Evolutionary conservation across 1,139 yeast species (phyloP).

Genomic region (Candida mesenterica): DNA sequence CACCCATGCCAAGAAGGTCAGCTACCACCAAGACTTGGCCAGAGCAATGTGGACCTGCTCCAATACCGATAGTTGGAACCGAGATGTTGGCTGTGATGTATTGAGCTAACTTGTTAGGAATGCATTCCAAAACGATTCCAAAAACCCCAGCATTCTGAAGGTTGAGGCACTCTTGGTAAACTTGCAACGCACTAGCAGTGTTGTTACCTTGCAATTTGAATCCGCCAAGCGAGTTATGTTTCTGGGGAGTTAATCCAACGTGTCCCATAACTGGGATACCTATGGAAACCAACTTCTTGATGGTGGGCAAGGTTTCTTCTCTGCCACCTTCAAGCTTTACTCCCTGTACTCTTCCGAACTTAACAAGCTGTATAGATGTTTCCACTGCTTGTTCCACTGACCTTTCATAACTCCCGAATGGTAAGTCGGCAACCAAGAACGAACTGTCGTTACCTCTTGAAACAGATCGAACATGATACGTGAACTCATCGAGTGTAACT

Average conservation of each 20-base stretch:
- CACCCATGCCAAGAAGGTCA: constrained; percentile 76
- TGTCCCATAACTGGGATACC: constrained; percentile 95
- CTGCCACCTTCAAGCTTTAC: constrained; percentile 86
- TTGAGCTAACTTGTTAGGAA: constrained; percentile 74
- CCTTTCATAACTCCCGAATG: constrained; percentile 81
- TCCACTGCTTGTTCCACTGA: constrained; percentile 63
- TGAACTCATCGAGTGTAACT: constrained; percentile 72
- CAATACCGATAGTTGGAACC: constrained; percentile 92
- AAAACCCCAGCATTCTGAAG: constrained; percentile 80
- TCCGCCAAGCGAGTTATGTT: constrained; percentile 78
- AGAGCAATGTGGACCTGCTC: constrained; percentile 82
- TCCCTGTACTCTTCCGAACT: constrained; percentile 67
- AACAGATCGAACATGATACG: constrained; percentile 75
- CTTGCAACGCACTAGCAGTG: constrained; percentile 52
- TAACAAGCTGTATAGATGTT: constrained; percentile 60
- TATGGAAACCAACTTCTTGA: constrained; percentile 50
- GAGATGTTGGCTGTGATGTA: constrained; percentile 56
- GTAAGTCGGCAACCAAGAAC: constrained; percentile 80
- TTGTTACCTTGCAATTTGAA: constrained; percentile 80
- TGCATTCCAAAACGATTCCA: constrained; percentile 75
- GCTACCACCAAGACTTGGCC: constrained; percentile 91
- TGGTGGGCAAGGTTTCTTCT: constrained; percentile 47
- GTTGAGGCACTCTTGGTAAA: constrained; percentile 65
- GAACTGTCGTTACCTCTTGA: constrained; percentile 66
- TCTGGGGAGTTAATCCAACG: constrained; percentile 89